A percentile compares a stretch with the other conserved stretches of the same genome.
These are phyloP conservation scores for Murraya paniculata DNA, from an alignment of 345 rosid species.

Conservation along the genomic window DNA sequence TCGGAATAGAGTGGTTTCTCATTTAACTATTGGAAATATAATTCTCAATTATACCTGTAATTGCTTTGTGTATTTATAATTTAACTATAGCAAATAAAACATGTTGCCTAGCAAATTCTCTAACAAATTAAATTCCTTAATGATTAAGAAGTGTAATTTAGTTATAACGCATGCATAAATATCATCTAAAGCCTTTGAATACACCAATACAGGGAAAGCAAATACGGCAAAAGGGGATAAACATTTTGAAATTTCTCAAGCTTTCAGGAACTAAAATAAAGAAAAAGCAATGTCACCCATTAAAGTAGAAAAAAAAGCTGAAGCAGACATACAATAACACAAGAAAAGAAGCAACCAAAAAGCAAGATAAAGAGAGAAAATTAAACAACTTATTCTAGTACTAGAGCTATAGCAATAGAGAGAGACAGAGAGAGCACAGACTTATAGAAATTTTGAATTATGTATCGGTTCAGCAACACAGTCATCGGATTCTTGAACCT, in stretches of 20 bases:
- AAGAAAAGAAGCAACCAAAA: conserved; percentile 25
- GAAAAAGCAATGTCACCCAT: conserved; percentile 30
- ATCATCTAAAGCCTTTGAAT: conserved; percentile 12
- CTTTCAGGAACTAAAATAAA: conserved; percentile 18
- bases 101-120: neutral
- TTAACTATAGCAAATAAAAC: too few species aligned
- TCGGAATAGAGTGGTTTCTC: neutral
- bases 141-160: conserved; percentile 35
- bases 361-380: neutral
- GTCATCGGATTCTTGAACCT: conserved; percentile 78
- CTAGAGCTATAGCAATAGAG: neutral
- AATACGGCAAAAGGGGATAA: conserved; percentile 21
- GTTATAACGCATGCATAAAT: neutral
- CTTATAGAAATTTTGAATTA: conserved; percentile 10
- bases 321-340: conserved; percentile 24
- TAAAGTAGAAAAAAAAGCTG: conserved; percentile 22
- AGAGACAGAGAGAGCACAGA: neutral
- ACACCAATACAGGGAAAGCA: conserved; percentile 14
- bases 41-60: neutral
- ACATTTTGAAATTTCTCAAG: conserved; percentile 34
- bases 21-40: too few species aligned
- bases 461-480: conserved; percentile 84
- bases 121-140: conserved; percentile 33
- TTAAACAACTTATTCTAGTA: neutral
- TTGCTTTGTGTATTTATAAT: neutral